A percentile compares a stretch with the other conserved stretches of the same genome.
Evolutionary conservation across 305 asterid species (phyloP).

Genomic region (Fraxinus platypoda): DNA sequence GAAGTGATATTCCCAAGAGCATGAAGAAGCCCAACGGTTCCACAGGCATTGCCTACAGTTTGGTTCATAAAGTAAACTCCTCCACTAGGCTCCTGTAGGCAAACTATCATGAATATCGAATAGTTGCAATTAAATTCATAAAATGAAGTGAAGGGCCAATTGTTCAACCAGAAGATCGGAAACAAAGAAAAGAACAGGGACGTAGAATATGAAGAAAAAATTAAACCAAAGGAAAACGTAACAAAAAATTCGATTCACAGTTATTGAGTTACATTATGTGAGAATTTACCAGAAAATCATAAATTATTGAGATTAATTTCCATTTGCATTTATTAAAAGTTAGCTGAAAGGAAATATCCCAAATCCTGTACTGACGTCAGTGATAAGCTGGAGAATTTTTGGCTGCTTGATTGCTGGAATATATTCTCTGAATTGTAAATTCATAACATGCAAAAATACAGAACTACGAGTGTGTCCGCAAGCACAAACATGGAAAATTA

Average conservation of each 20-base stretch:
- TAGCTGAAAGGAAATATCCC: background rate
- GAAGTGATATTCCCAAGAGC: conserved; percentile 89
- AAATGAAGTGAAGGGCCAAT: conserved; percentile 12
- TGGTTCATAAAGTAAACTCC: conserved; percentile 92
- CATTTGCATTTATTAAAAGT: background rate
- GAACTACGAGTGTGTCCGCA: background rate
- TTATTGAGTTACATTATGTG: background rate
- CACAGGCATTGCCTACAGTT: conserved; percentile 98
- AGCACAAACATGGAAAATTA: background rate
- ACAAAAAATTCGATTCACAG: background rate
- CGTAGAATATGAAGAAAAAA: background rate
- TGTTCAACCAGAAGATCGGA: conserved; percentile 12
- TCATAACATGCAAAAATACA: background rate
- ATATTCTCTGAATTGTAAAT: background rate
- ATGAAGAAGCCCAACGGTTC: conserved; percentile 95
- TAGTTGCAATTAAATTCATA: conserved; percentile 9
- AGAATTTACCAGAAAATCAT: background rate
- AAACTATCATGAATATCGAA: conserved; percentile 26
- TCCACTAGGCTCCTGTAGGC: conserved; percentile 53
- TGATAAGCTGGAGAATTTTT: background rate
- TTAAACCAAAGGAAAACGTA: background rate
- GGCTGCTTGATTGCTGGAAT: background rate
- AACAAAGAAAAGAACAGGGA: background rate
- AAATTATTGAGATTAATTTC: conserved; percentile 1
- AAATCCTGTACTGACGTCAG: background rate